Base-by-base conservation (phyloP, 441 rosid species). In the Mallotus japonicus region DNA sequence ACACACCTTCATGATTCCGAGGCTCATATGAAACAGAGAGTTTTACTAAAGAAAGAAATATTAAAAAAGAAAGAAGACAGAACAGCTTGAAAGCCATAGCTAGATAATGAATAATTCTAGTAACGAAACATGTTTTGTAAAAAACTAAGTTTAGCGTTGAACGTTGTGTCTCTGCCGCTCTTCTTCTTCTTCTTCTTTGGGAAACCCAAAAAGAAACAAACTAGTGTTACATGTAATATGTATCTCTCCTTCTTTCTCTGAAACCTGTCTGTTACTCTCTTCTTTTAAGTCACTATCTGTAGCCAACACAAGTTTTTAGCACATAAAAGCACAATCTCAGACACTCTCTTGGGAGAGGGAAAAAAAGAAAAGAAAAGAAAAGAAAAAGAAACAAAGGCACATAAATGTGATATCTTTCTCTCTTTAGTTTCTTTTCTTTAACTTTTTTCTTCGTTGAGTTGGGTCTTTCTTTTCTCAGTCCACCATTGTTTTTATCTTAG, bases 1-100 rank as follows among this genome's bases (percentile, higher is more conserved):
- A 42, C 42, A 13, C 59, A 92, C 98, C 98, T 91, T 92, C 98
- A 65, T 85, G 97, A 83, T 92, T 92, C 51, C 92, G 83, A 76
- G 96, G 90, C 59, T 92, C 93, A 20, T 90, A 92, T 0, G 92
- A 84, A 65, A 82, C 67, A 44, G 87, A 80, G 34, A 54, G 74
- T 53, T 79, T 55, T 17, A 73, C 70, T 61, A 77, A 73, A 71
- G 68, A 83, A 49, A 83, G 81, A 69, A 60, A 66, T 69, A 72
- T 61, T 50, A 40, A 14, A 53, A 70, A 37, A 71, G 72, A 75
- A 77, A 74, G 67, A 72, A 81, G 55, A 57, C 76, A 72, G 75
- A 77, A 71, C 77, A 79, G 74, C 49, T 68, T 55, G 67, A 69
- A 73, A 61, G 83, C 78, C 87, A 72, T 82, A 79, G 61, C 20